phyloP scores from a whole-genome alignment of 805 yeast genomes.

The Candida tallmaniae region DNA sequence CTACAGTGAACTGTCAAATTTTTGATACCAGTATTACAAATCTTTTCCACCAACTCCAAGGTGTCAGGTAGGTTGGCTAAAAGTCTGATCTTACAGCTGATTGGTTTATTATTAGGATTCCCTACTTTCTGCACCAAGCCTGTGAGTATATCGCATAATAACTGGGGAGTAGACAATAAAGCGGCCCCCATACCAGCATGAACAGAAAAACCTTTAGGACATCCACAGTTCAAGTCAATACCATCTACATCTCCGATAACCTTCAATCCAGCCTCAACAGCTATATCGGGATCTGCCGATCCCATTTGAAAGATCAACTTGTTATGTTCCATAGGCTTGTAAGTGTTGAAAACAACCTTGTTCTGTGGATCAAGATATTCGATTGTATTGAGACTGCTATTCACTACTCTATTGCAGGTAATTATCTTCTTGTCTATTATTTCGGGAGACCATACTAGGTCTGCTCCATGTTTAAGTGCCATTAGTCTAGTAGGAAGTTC shows the following conservation, averaged over 20 bases:
- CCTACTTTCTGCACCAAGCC: conserved; percentile 79
- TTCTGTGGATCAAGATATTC: conserved; percentile 49
- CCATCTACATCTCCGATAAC: conserved; percentile 88
- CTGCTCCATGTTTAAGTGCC: conserved; percentile 83
- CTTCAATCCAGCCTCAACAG: conserved; percentile 80
- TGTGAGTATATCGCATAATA: conserved; percentile 61
- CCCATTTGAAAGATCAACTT: conserved; percentile 87
- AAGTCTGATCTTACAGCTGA: conserved; percentile 85
- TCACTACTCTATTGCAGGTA: conserved; percentile 61
- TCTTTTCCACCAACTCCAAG: conserved; percentile 47
- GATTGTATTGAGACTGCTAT: conserved; percentile 52
- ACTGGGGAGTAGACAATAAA: conserved; percentile 73
- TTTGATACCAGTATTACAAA: conserved; percentile 69
- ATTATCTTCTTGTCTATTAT: conserved; percentile 82
- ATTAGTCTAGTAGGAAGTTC: conserved; percentile 86
- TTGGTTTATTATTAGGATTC: conserved; percentile 66
- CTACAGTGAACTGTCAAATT: conserved; percentile 92
- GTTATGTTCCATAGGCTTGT: conserved; percentile 55
- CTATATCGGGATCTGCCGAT: conserved; percentile 74
- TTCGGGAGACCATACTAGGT: conserved; percentile 93
- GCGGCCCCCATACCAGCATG: conserved; percentile 99
- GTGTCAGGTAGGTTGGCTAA: conserved; percentile 53
- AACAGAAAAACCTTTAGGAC: conserved; percentile 92
- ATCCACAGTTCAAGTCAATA: conserved; percentile 91
- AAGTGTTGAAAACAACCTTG: conserved; percentile 68